Evolutionary conservation across 768 basidiomycete genomes (phyloP).

Genomic region (Leccinum ochraceum): DNA sequence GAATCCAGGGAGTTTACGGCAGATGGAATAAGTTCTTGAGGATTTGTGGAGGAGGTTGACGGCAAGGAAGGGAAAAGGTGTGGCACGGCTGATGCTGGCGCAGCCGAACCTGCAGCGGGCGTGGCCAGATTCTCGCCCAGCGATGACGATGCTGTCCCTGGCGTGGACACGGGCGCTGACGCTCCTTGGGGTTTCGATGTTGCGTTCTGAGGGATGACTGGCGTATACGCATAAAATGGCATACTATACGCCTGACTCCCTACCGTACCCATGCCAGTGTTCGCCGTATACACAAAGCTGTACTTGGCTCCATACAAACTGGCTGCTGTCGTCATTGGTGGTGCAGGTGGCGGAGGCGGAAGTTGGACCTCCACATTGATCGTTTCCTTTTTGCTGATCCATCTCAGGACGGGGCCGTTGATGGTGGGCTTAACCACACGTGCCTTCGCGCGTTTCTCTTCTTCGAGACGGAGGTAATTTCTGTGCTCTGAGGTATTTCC

Average conservation of each 20-base stretch:
- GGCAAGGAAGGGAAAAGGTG: neutral
- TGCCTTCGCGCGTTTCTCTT: conserved; percentile 73
- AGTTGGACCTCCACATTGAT: conserved; percentile 41
- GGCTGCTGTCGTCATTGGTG: conserved; percentile 12
- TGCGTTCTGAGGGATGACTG: conserved; percentile 12
- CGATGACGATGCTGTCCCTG: neutral
- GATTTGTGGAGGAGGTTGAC: neutral
- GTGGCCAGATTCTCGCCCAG: neutral
- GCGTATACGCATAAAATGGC: conserved; percentile 30
- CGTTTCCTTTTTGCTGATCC: conserved; percentile 67
- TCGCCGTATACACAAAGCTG: conserved; percentile 22
- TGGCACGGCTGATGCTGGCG: neutral
- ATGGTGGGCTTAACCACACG: conserved; percentile 60
- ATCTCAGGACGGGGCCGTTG: conserved; percentile 68
- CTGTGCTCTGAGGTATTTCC: conserved; percentile 77
- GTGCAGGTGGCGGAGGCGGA: conserved; percentile 32
- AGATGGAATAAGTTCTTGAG: neutral
- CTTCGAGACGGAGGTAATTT: conserved; percentile 78
- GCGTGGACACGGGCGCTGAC: neutral
- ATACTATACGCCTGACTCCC: conserved; percentile 27
- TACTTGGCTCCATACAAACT: conserved; percentile 20
- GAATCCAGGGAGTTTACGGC: neutral
- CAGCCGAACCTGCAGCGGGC: neutral
- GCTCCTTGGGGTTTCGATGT: conserved; percentile 12
- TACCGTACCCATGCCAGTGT: neutral